Conservation (phyloP, 345 rosid genomes). For the Bretschneidera sinensis region DNA sequence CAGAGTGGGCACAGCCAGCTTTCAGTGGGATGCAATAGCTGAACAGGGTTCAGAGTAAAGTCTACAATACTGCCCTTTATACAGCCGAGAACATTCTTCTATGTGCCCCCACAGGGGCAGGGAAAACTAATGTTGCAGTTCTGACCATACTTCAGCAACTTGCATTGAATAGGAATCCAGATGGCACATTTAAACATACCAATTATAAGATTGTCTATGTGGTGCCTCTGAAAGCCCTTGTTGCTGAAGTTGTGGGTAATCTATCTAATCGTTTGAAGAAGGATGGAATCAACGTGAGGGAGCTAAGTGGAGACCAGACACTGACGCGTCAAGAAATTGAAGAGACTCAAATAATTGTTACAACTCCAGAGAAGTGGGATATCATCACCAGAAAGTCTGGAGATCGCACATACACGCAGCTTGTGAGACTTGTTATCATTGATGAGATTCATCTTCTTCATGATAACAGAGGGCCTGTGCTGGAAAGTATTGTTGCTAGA, state of each 20-base stretch:
- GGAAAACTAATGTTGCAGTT: slow-evolving; percentile 94
- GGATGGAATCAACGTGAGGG: slow-evolving; percentile 72
- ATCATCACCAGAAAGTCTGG: slow-evolving; percentile 97
- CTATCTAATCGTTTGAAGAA: slow-evolving; percentile 73
- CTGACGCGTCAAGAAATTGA: slow-evolving; percentile 91
- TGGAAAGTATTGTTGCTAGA: slow-evolving; percentile 97
- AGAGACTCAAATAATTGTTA: slow-evolving; percentile 93
- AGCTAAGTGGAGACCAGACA: slow-evolving; percentile 93
- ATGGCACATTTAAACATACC: slow-evolving; percentile 69
- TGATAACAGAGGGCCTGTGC: slow-evolving; percentile 96
- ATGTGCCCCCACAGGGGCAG: slow-evolving; percentile 99
- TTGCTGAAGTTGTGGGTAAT: slow-evolving; percentile 92
- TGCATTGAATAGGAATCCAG: slow-evolving; percentile 48
- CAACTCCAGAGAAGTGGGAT: slow-evolving; percentile 99
- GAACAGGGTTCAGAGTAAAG: slow-evolving; percentile 94
- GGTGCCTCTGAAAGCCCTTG: slow-evolving; percentile 99
- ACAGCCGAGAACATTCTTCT: slow-evolving; percentile 75
- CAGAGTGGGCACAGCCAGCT: slow-evolving; percentile 93
- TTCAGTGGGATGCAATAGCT: slow-evolving; percentile 85
- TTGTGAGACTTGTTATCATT: slow-evolving; percentile 82
- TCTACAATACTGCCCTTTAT: slow-evolving; percentile 76
- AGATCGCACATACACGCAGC: slow-evolving; percentile 92
- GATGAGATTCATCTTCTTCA: slow-evolving; percentile 99
- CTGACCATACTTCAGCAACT: slow-evolving; percentile 96
- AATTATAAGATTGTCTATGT: slow-evolving; percentile 90